These are phyloP conservation scores for Rostrohypoxylon terebratum DNA, from an alignment of 495 filamentous ascomycete species.

Conservation along the genomic window DNA sequence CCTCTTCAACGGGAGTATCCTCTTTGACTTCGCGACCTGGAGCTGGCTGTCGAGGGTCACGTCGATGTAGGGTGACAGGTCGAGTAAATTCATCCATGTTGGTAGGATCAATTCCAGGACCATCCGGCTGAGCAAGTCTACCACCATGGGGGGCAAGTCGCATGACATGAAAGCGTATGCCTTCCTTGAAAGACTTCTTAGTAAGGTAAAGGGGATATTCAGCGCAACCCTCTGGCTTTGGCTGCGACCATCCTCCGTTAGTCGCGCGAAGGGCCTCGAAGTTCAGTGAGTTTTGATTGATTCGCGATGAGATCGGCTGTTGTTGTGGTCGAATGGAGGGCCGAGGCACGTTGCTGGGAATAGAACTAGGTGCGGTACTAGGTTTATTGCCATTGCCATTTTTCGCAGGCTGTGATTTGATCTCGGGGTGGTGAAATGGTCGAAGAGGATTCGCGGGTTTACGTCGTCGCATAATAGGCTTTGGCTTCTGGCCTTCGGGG, in stretches of 20 bases:
- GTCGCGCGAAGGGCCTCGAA: conserved; percentile 52
- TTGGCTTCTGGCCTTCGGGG: conserved; percentile 59
- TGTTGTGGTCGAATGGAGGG: conserved; percentile 15
- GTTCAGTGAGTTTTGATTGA: conserved; percentile 26
- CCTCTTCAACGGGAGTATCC: conserved; percentile 65
- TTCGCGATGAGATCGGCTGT: conserved; percentile 9
- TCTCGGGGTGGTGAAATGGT: conserved; percentile 67
- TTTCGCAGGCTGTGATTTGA: conserved; percentile 48
- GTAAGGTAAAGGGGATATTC: conserved; percentile 84
- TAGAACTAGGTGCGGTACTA: neutral
- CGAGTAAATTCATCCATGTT: conserved; percentile 85
- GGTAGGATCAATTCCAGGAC: conserved; percentile 70
- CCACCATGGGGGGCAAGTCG: conserved; percentile 63
- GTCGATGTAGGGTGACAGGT: conserved; percentile 87
- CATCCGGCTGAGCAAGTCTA: conserved; percentile 48
- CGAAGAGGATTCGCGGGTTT: conserved; percentile 73
- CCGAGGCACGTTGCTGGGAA: conserved; percentile 3
- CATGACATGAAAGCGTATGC: conserved; percentile 87
- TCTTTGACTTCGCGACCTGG: conserved; percentile 64
- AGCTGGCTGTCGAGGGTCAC: conserved; percentile 82
- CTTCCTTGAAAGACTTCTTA: conserved; percentile 81
- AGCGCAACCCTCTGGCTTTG: conserved; percentile 61
- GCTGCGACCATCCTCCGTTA: conserved; percentile 72
- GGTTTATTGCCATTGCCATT: conserved; percentile 22
- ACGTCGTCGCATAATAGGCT: conserved; percentile 57